Evolutionary conservation across 257 asterid genomes (phyloP).

Genomic region (Fraxinus cuspidata): DNA sequence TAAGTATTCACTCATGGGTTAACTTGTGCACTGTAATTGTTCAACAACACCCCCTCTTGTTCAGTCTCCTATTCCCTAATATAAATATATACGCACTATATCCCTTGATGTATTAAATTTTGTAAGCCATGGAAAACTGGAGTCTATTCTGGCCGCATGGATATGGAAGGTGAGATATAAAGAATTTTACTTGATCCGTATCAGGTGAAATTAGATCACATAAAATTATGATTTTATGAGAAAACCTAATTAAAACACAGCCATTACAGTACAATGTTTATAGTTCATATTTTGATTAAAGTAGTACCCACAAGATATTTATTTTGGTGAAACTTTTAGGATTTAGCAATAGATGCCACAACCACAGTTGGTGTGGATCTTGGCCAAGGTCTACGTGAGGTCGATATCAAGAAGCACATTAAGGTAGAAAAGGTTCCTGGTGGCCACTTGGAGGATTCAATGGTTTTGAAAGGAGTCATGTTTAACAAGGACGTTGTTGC

Average conservation of each 20-base stretch:
- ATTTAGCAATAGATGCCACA: constrained; percentile 87
- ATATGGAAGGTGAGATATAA: background rate
- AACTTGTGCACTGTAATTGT: background rate
- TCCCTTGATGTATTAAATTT: background rate
- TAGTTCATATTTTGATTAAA: background rate
- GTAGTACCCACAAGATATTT: background rate
- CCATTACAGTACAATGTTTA: background rate
- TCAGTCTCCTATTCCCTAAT: background rate
- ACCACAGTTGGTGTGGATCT: constrained; percentile 81
- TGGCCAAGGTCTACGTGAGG: constrained; percentile 91
- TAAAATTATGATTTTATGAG: background rate
- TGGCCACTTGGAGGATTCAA: constrained; percentile 90
- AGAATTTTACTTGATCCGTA: background rate
- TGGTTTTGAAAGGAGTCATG: constrained; percentile 91
- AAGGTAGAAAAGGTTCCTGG: constrained; percentile 98
- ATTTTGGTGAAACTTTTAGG: constrained; percentile 54
- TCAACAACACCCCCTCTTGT: background rate
- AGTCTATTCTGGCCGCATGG: background rate
- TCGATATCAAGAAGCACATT: constrained; percentile 89
- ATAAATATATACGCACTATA: background rate
- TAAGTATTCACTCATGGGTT: constrained; percentile 40
- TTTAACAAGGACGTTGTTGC: constrained; percentile 89
- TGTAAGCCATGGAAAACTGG: background rate
- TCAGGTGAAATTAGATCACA: background rate
- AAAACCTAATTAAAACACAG: background rate